A percentile compares a stretch with the other conserved stretches of the same genome.
These are phyloP conservation scores for Oryza coarctata DNA, from an alignment of 176 grass and related monocot species.

Conservation along the genomic window DNA sequence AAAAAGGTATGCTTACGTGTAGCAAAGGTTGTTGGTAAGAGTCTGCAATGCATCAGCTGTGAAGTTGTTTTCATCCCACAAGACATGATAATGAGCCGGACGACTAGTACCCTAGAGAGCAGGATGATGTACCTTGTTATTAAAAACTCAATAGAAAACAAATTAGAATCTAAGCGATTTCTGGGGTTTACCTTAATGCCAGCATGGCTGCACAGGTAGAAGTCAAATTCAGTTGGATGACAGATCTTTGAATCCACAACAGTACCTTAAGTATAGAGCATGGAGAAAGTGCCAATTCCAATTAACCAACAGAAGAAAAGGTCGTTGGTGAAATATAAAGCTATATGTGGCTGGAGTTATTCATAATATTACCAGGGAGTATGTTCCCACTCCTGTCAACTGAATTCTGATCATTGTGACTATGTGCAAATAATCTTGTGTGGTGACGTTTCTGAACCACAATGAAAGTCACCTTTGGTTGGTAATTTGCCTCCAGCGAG, in stretches of 20 bases:
- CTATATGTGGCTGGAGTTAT: neutral
- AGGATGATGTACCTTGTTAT: neutral
- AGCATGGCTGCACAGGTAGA: neutral
- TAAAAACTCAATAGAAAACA: neutral
- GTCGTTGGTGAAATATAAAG: slow-evolving; percentile 26
- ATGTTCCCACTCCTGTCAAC: slow-evolving; percentile 71
- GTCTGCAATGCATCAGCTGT: slow-evolving; percentile 59
- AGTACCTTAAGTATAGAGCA: slow-evolving; percentile 17
- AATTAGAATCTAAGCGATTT: neutral
- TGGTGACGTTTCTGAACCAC: slow-evolving; percentile 76
- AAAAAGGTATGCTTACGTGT: slow-evolving; percentile 51
- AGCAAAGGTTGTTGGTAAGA: slow-evolving; percentile 74
- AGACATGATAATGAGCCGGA: slow-evolving; percentile 76
- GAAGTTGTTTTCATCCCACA: slow-evolving; percentile 83
- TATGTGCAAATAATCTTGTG: slow-evolving; percentile 68
- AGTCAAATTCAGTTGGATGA: neutral
- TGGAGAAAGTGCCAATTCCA: neutral
- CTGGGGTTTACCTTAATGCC: slow-evolving; percentile 40
- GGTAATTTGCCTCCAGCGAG: slow-evolving; percentile 62
- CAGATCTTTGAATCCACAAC: neutral
- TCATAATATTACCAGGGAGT: slow-evolving; percentile 51
- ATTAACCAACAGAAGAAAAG: neutral
- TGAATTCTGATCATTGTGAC: slow-evolving; percentile 43
- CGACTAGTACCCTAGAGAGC: slow-evolving; percentile 59
- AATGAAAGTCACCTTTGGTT: slow-evolving; percentile 67